Evolutionary conservation across 371 early-diverging fungal species (phyloP), one percentile per base, ranked within the genome.

Genomic region (Encephalitozoon intestinalis): DNA sequence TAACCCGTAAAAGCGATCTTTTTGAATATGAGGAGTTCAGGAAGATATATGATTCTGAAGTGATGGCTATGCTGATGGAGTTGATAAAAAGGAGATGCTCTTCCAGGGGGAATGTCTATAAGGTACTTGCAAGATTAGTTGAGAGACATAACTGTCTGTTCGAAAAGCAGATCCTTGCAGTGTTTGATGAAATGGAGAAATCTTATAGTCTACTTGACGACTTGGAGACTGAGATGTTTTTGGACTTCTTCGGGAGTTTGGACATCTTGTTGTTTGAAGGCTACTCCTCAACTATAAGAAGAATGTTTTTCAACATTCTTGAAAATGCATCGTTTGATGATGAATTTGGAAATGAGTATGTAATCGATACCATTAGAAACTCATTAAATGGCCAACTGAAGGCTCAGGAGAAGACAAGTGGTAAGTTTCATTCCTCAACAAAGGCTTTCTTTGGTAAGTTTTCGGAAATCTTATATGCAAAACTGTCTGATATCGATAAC

Each of bases 151-250:
- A 37, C 6, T 30, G 18, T 1, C 11, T 58, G 5, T 58, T 58
- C 34, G 58, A 58, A 34, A 58, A 58, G 18, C 4, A 11, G n/a
- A 34, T 58, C 18, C 58, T 34, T 4, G 12, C 4, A 18, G 30
- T 58, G 30, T 58, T 58, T 58, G 30, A 37, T 34, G 58, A 58
- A 12, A 37, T 58, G 11, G 58, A 58, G 34, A 58, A 34, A 5
- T 30, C 58, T 6, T 58, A 58, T n/a, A 34, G 21, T 34, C 18
- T 30, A 11, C 34, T 58, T 34, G 58, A 58, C 18, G 58, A 58
- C 6, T 34, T 58, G 34, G 58, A 58, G 58, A 30, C 15, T 31
- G 58, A 58, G 58, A 58, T 58, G 37, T 58, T 58, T 58, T n/a
- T 58, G 6, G 58, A 58, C 18, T 58, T 58, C 21, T 34, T 58